Percentiles rank a stretch among this genome's conserved stretches.
These are phyloP conservation scores for Tetrahymena elliotti DNA, from an alignment of 73 alveolate genomes.

Conservation along the genomic window DNA sequence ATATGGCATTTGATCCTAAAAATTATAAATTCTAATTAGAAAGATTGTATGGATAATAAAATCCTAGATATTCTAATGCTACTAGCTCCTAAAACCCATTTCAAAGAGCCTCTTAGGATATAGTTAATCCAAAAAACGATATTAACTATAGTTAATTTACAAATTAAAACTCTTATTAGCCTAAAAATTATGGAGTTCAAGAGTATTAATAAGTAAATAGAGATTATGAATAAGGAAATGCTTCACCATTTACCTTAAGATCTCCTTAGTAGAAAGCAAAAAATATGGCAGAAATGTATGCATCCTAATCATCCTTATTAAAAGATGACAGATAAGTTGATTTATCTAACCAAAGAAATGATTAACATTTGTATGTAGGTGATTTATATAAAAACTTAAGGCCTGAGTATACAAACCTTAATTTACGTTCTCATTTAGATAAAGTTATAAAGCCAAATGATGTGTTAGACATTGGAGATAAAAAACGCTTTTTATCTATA, in stretches of 20 bases:
- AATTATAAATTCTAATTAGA: not conserved
- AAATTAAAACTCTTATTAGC: not conserved
- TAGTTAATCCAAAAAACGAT: not conserved
- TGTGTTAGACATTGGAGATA: not conserved
- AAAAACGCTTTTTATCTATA: not conserved
- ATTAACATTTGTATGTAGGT: not conserved
- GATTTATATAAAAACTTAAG: not conserved
- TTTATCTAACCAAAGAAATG: not conserved
- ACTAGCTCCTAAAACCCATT: not conserved
- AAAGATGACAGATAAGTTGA: not conserved
- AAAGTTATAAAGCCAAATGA: not conserved
- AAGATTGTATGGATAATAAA: not conserved
- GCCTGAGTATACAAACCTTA: not conserved
- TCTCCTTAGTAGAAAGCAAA: not conserved
- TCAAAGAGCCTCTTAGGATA: not conserved
- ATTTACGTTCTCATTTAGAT: not conserved
- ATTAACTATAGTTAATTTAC: not conserved
- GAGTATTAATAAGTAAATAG: not conserved
- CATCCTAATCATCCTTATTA: not conserved
- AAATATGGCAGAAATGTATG: not conserved
- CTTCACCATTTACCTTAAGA: not conserved
- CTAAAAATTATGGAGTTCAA: not conserved
- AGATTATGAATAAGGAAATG: not conserved
- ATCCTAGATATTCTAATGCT: not conserved
- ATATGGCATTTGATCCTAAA: not conserved